Evolutionary conservation across 2,329 filamentous ascomycete genomes (phyloP).

Genomic region (Clonostachys sp.): DNA sequence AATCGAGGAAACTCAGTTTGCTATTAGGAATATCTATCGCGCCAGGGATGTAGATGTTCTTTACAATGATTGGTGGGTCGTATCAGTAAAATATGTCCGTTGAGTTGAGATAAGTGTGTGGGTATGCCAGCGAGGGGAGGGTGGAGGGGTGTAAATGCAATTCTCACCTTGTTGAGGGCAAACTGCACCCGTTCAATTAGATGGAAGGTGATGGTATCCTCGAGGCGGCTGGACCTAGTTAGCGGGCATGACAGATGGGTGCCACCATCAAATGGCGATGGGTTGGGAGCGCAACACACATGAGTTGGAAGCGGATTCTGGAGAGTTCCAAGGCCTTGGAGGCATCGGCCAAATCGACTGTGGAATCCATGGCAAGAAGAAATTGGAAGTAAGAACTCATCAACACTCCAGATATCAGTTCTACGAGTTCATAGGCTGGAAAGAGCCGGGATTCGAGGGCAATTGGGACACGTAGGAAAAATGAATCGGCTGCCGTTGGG

Average conservation of each 20-base stretch:
- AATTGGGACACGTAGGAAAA: not conserved
- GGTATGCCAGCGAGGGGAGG: not conserved
- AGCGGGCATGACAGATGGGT: constrained; percentile 5
- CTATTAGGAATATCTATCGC: constrained; percentile 74
- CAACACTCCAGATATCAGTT: no score
- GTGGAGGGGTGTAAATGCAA: not conserved
- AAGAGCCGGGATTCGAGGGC: no score
- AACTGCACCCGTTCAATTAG: constrained; percentile 98
- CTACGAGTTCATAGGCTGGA: no score
- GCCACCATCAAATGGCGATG: not conserved
- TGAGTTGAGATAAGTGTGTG: not conserved
- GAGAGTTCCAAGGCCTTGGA: constrained; percentile 82
- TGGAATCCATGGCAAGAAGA: constrained; percentile 68
- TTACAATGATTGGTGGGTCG: not conserved
- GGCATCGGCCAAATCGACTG: constrained; percentile 82
- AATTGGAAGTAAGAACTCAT: no score
- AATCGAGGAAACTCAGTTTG: constrained; percentile 83
- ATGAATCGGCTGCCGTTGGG: no score
- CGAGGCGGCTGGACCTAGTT: constrained; percentile 66
- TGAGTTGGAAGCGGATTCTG: constrained; percentile 90
- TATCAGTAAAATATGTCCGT: not conserved
- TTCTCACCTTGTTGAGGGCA: constrained; percentile 63
- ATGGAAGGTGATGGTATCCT: constrained; percentile 97
- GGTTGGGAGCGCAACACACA: constrained; percentile 51
- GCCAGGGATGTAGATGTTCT: constrained; percentile 77